phyloP scores from a whole-genome alignment of 345 rosid genomes.

The Eucalyptus microcorys region DNA sequence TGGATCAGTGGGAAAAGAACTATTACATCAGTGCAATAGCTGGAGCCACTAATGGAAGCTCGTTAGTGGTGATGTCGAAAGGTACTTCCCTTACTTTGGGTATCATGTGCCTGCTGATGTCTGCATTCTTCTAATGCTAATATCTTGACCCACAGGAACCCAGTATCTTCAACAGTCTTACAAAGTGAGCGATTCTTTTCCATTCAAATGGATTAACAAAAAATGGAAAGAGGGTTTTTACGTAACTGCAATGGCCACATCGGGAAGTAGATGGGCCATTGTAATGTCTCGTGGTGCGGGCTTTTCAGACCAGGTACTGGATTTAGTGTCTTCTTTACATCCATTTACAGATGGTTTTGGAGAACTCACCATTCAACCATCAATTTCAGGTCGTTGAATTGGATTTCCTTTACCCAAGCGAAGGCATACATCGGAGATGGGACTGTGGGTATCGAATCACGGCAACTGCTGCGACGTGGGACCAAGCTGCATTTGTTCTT shows the following conservation, averaged over 20 bases:
- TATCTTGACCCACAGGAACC: conserved; percentile 14
- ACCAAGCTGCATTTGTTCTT: conserved; percentile 41
- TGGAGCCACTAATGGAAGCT: conserved; percentile 43
- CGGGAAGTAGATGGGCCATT: conserved; percentile 40
- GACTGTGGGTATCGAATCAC: conserved; percentile 42
- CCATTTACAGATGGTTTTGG: not conserved
- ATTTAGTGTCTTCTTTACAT: not conserved
- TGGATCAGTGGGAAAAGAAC: conserved; percentile 50
- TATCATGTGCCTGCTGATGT: not conserved
- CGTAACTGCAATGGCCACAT: conserved; percentile 46
- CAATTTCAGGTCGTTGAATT: conserved; percentile 37
- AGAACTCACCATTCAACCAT: not conserved
- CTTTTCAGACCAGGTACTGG: conserved; percentile 23
- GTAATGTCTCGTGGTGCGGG: conserved; percentile 48
- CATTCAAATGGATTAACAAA: conserved; percentile 45
- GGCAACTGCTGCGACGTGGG: conserved; percentile 39
- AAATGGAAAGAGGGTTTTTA: conserved; percentile 50
- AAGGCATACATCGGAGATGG: conserved; percentile 51
- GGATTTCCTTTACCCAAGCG: conserved; percentile 53
- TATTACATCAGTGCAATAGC: conserved; percentile 40
- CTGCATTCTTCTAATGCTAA: not conserved
- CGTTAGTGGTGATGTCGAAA: conserved; percentile 48
- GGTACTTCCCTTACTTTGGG: conserved; percentile 6
- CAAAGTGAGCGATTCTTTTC: conserved; percentile 41
- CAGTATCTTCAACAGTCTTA: conserved; percentile 35